These are phyloP conservation scores for Parmelia sp. DNA, from an alignment of 495 filamentous ascomycete species.

Conservation along the genomic window DNA sequence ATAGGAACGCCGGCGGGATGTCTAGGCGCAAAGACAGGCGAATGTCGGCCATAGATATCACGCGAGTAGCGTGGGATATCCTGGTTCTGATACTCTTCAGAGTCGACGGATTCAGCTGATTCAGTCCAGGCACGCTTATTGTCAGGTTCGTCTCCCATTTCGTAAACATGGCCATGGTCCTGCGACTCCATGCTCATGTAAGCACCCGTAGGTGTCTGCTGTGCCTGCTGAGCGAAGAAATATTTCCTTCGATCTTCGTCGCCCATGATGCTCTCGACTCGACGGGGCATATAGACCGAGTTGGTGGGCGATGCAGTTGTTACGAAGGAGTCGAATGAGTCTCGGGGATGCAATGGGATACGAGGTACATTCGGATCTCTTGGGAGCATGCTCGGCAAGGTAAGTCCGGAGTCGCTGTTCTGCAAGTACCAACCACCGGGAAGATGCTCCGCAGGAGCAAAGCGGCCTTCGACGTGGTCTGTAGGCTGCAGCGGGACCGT, in stretches of 20 bases:
- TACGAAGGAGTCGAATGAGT: conserved; percentile 66
- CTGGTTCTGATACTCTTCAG: conserved; percentile 15
- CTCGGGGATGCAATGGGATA: conserved; percentile 50
- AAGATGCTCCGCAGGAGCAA: conserved; percentile 37
- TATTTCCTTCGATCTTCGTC: conserved; percentile 70
- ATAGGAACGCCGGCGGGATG: conserved; percentile 11
- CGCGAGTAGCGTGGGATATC: conserved; percentile 10
- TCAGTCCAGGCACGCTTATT: conserved; percentile 19
- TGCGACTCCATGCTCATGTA: conserved; percentile 42
- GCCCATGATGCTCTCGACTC: conserved; percentile 78
- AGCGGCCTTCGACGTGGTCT: conserved; percentile 61
- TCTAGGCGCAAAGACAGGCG: conserved; percentile 17
- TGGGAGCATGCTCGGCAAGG: conserved; percentile 35
- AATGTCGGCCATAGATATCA: background rate
- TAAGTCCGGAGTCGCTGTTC: conserved; percentile 34
- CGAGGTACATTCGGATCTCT: conserved; percentile 43
- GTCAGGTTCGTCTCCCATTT: conserved; percentile 42
- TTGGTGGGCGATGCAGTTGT: conserved; percentile 54
- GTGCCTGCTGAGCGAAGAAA: conserved; percentile 58
- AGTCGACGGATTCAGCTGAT: conserved; percentile 10
- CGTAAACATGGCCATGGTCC: conserved; percentile 44
- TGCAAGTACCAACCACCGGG: conserved; percentile 49
- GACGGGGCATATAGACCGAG: conserved; percentile 64
- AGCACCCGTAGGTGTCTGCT: conserved; percentile 45
- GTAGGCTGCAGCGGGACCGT: conserved; percentile 61